Evolutionary conservation across 2,329 filamentous ascomycete genomes (phyloP), one percentile per base, ranked within the genome.

Genomic region (Colletotrichum eleusines): DNA sequence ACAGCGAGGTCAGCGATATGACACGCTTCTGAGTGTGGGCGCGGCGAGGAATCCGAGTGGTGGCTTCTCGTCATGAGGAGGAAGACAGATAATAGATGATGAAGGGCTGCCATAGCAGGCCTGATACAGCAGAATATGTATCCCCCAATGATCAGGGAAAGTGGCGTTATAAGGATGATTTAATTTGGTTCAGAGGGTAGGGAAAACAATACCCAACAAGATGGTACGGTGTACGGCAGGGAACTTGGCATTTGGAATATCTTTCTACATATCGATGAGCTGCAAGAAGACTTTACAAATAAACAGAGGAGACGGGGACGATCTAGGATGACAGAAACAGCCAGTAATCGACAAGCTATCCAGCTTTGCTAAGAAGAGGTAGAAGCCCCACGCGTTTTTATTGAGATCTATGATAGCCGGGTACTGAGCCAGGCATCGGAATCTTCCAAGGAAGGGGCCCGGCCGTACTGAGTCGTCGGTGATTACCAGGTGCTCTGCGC

Each of bases 1-100:
- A 88, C 76, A 88, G 86, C 54, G 84, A 82, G 71, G 85, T 80
- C 46, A 80, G 82, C n/a, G 78, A 86, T 73, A 81, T 88, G 76
- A 81, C 82, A 54, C 82, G 83, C 31, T 87, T 88, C 75, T 87
- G 76, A 75, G 11, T 31, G 28, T 9, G 31, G 31, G n/a, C 5
- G 14, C 4, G 8, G 16, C 23, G 9, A 16, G 48, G 16, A 9
- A 51, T 2, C 14, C 2, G 26, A 20, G 48, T 51, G 18, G 3
- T 8, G 23, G 20, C 40, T n/a, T 60, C 26, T 61, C n/a, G 3
- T 58, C 11, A 20, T 7, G 33, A 40, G 31, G 28, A 28, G 26
- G 23, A n/a, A 33, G 20, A 20, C 5, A 46, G 20, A 20, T 5
- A 40, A 40, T 33, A 7, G 31, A 42, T 18, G 42, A 40, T 48